Evolutionary conservation across 495 filamentous ascomycete genomes (phyloP), one percentile per base, ranked within the genome.

Genomic region (Aspergillus olivimuriae): DNA sequence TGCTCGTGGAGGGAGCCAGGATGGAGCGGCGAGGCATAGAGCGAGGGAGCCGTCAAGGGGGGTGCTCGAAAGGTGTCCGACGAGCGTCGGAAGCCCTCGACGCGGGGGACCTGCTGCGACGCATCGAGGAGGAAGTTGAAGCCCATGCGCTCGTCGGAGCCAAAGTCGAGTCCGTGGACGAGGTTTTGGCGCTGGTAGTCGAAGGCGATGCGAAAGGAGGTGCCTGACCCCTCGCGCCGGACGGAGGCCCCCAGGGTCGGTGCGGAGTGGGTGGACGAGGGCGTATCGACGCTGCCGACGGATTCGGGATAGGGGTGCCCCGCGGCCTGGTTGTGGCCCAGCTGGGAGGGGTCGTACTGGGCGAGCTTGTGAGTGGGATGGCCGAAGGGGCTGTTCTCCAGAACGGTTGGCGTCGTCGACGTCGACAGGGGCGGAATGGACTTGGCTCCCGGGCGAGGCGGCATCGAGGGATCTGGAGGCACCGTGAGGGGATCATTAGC

Each of bases 71-170:
- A 31, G 34, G 38, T 55, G 20, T 62, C 63, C 40, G 58, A 62
- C 37, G 49, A 50, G 51, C 56, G 65, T 10, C 48, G 60, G 16
- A 64, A 61, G 38, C 55, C 62, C 41, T 64, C 62, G 44, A 63
- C 57, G 39, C 58, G 59, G 33, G 66, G 66, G 7, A 70, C 59
- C 39, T 69, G 73, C 48, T 75, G 63, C 4, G 61, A 61, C 24
- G 70, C 60, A 39, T 80, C 80, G 2, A 88, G 70, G 1, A 88
- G 63, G 38, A 86, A 87, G 34, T 80, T 80, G 22, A 90, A 74
- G 20, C 76, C 82, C 16, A 89, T 70, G 37, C 78, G 70, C 41
- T 86, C 81, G 50, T 67, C 66, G 19, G 53, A 34, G 2, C 77
- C 74, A 43, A 82, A 70, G 22, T 82, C 74, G 5, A 84, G 47